Evolutionary conservation across 768 basidiomycete genomes (phyloP).

Genomic region (Hortiboletus flavorubellus): DNA sequence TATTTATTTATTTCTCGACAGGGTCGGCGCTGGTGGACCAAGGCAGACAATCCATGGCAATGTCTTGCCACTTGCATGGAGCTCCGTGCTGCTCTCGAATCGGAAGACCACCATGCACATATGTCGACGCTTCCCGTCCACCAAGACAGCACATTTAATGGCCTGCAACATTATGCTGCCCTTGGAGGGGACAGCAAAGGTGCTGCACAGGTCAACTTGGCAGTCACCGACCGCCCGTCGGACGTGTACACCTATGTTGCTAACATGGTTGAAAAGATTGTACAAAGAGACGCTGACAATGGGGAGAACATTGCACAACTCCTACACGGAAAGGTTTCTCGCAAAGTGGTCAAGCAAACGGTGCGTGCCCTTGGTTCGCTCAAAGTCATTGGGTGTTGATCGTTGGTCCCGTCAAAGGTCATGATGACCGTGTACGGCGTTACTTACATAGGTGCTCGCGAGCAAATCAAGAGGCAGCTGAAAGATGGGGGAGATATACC

Average conservation of each 20-base stretch:
- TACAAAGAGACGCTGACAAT: slow-evolving; percentile 52
- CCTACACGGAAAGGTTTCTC: slow-evolving; percentile 72
- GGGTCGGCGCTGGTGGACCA: slow-evolving; percentile 84
- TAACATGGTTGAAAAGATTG: slow-evolving; percentile 70
- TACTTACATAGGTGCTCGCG: slow-evolving; percentile 90
- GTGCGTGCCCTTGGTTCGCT: slow-evolving; percentile 38
- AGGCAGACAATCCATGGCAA: slow-evolving; percentile 97
- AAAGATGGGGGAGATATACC: slow-evolving; percentile 70
- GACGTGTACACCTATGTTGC: slow-evolving; percentile 96
- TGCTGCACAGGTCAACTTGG: slow-evolving; percentile 90
- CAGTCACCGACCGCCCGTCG: slow-evolving; percentile 77
- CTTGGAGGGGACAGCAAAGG: slow-evolving; percentile 89
- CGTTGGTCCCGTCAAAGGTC: slow-evolving; percentile 44
- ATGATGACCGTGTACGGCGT: slow-evolving; percentile 99
- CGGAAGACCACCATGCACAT: slow-evolving; percentile 55
- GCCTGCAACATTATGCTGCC: slow-evolving; percentile 97
- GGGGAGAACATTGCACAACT: slow-evolving; percentile 55
- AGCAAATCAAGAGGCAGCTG: slow-evolving; percentile 91
- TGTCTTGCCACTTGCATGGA: slow-evolving; percentile 93
- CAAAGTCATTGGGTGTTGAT: not conserved
- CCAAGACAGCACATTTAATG: slow-evolving; percentile 98
- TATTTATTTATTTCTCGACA: slow-evolving; percentile 24
- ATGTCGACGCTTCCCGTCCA: slow-evolving; percentile 83
- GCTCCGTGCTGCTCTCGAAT: slow-evolving; percentile 73
- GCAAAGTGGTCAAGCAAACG: slow-evolving; percentile 98